Evolutionary conservation across 352 stramenopile species (phyloP).

Genomic region (Pythium coloratum): DNA sequence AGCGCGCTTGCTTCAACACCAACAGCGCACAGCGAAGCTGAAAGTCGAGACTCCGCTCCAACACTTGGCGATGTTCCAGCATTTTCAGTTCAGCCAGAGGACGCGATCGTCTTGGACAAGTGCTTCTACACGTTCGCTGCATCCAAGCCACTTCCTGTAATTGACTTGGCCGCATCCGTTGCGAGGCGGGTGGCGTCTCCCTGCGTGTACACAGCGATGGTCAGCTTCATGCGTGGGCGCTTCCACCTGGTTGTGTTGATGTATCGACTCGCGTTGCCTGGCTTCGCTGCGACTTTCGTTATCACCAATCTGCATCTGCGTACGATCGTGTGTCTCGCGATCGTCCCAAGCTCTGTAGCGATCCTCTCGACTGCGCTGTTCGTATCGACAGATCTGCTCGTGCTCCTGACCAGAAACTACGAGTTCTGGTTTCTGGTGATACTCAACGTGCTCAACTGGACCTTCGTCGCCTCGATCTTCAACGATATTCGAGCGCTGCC

Average conservation of each 20-base stretch:
- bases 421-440: slow-evolving; percentile 21
- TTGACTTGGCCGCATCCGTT: not conserved
- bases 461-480: slow-evolving; percentile 8
- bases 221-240: not conserved
- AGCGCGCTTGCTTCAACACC: not conserved
- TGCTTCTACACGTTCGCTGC: not conserved
- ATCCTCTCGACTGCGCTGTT: slow-evolving; percentile 12
- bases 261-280: slow-evolving; percentile 6
- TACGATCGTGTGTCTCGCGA: not conserved
- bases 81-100: not conserved
- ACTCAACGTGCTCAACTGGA: slow-evolving; percentile 18
- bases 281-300: slow-evolving; percentile 1
- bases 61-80: not conserved
- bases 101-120: not conserved
- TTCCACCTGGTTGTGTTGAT: slow-evolving; percentile 10
- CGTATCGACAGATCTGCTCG: slow-evolving; percentile 9
- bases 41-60: not conserved
- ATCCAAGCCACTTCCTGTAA: not conserved
- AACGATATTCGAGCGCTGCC: not conserved
- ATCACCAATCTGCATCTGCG: not conserved
- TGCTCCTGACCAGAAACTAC: slow-evolving; percentile 7
- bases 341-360: not conserved
- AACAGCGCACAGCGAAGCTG: not conserved
- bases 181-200: not conserved
- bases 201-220: not conserved